Evolutionary conservation across 1,284 basidiomycete species (phyloP).

Genomic region (Cerrena zonata): DNA sequence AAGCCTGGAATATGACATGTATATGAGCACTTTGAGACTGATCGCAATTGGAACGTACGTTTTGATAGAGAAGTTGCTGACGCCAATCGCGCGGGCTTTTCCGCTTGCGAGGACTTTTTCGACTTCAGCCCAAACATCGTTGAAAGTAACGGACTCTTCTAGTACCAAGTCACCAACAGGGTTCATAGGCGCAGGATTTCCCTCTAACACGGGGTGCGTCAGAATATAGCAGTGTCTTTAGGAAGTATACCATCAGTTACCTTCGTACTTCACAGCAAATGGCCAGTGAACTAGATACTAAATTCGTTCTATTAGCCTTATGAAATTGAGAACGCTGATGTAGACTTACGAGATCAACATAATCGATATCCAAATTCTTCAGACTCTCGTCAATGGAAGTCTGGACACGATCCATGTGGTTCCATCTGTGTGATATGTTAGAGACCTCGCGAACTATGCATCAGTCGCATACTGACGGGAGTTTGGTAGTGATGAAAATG

Average conservation of each 20-base stretch:
- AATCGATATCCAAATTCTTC: constrained; percentile 26
- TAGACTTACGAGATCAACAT: constrained; percentile 26
- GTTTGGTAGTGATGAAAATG: constrained; percentile 38
- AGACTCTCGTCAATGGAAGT: constrained; percentile 29
- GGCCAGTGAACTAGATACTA: constrained; percentile 33
- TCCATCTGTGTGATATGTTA: constrained; percentile 14
- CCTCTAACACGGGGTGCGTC: constrained; percentile 13
- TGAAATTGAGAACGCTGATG: neutral
- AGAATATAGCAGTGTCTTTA: neutral
- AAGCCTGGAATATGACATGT: constrained; percentile 27
- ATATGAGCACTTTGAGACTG: neutral
- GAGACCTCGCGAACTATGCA: neutral
- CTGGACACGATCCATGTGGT: constrained; percentile 22
- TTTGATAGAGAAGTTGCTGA: constrained; percentile 66
- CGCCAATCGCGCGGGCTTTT: constrained; percentile 57
- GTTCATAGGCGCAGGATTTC: constrained; percentile 15
- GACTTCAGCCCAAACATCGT: constrained; percentile 56
- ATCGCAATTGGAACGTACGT: constrained; percentile 27
- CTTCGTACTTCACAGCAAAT: constrained; percentile 20
- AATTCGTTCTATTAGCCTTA: neutral
- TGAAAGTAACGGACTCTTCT: constrained; percentile 36
- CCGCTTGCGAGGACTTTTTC: constrained; percentile 44
- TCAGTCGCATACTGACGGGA: constrained; percentile 16
- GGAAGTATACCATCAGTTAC: constrained; percentile 1
- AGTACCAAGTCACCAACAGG: constrained; percentile 23